Conservation (phyloP, 441 rosid species). For the Gossypium davidsonii region DNA sequence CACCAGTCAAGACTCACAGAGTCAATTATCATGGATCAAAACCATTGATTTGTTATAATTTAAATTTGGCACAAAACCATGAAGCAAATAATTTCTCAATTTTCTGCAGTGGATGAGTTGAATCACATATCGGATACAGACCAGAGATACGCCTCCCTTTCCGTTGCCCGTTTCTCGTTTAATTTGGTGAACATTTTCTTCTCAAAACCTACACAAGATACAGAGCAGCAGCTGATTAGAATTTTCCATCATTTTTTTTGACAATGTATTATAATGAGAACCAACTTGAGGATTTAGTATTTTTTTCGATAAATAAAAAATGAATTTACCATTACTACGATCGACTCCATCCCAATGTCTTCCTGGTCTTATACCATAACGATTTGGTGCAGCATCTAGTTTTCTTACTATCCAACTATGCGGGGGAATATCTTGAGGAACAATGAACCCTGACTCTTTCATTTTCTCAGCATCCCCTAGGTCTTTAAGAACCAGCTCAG, state of each 20-base stretch:
- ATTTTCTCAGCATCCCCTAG: constrained; percentile 79
- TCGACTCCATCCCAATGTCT: constrained; percentile 98
- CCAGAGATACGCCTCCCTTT: constrained; percentile 90
- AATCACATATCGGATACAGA: constrained; percentile 81
- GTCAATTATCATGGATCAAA: background rate
- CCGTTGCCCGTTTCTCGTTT: constrained; percentile 76
- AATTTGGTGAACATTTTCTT: constrained; percentile 50
- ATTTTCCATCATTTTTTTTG: background rate
- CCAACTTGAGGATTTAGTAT: background rate
- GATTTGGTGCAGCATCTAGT: constrained; percentile 69
- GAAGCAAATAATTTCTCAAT: background rate
- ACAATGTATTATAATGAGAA: background rate
- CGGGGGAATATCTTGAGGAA: constrained; percentile 73
- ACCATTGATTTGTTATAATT: background rate
- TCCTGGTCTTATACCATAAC: constrained; percentile 85
- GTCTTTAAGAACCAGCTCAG: constrained; percentile 42
- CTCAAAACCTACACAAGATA: constrained; percentile 58
- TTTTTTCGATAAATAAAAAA: background rate
- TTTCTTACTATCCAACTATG: constrained; percentile 86
- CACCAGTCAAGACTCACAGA: background rate
- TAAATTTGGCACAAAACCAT: background rate
- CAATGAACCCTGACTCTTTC: constrained; percentile 81
- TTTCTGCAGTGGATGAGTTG: background rate
- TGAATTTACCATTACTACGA: constrained; percentile 67
- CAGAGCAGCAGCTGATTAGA: constrained; percentile 2